Evolutionary conservation across 805 yeast species (phyloP).

Genomic region (Ogataea corticis): DNA sequence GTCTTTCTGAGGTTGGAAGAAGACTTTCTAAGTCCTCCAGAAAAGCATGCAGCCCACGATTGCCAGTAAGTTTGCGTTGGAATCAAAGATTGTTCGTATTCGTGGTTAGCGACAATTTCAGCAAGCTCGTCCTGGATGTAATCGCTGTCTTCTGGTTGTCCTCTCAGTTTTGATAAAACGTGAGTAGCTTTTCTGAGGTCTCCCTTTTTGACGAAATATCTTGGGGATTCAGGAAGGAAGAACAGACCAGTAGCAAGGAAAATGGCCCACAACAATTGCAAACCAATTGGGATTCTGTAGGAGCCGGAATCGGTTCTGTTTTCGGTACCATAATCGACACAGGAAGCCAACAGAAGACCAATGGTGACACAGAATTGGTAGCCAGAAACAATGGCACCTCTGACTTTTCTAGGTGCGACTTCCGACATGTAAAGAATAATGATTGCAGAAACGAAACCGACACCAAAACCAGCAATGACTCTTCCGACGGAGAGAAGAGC

Average conservation of each 20-base stretch:
- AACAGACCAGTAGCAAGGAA: slow-evolving; percentile 61
- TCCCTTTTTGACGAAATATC: slow-evolving; percentile 62
- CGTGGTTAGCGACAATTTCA: slow-evolving; percentile 53
- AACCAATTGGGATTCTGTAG: slow-evolving; percentile 74
- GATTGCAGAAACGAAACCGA: slow-evolving; percentile 75
- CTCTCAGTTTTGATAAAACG: slow-evolving; percentile 56
- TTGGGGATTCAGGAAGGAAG: slow-evolving; percentile 75
- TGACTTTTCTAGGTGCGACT: slow-evolving; percentile 72
- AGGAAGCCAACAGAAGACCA: slow-evolving; percentile 70
- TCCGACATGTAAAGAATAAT: slow-evolving; percentile 81
- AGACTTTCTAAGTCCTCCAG: slow-evolving; percentile 37
- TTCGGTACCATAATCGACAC: slow-evolving; percentile 69
- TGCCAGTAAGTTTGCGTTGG: slow-evolving; percentile 38
- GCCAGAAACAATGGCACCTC: slow-evolving; percentile 76
- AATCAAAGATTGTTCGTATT: slow-evolving; percentile 40
- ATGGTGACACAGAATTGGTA: slow-evolving; percentile 68
- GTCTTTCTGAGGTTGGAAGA: slow-evolving; percentile 45
- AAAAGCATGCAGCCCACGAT: slow-evolving; percentile 47
- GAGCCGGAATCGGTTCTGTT: slow-evolving; percentile 51
- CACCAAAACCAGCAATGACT: slow-evolving; percentile 71
- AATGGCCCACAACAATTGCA: slow-evolving; percentile 72
- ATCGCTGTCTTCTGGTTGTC: slow-evolving; percentile 47
- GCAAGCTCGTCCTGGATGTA: slow-evolving; percentile 50
- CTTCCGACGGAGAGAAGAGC: slow-evolving; percentile 65
- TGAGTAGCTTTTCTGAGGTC: slow-evolving; percentile 56